A percentile compares a stretch with the other conserved stretches of the same genome.
Conservation (phyloP, 345 rosid genomes). For the Salix udensis region DNA sequence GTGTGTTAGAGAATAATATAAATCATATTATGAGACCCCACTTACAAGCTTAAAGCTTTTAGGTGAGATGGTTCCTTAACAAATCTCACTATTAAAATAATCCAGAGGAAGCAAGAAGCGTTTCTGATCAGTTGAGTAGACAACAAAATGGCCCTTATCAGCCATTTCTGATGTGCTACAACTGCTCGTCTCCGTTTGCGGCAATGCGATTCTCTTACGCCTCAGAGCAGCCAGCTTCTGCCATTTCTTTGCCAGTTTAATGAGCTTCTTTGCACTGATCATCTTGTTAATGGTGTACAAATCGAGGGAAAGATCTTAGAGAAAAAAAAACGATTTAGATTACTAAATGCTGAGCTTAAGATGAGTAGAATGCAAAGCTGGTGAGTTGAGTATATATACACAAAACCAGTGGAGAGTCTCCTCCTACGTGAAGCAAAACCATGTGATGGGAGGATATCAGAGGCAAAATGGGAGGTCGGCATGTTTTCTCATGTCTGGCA, state of each 20-base stretch:
- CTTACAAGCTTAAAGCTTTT: too few species aligned
- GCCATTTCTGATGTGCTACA: not conserved
- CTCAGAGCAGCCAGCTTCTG: conserved; percentile 3
- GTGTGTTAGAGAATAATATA: too few species aligned
- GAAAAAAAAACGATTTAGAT: too few species aligned
- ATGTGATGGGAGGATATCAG: not conserved
- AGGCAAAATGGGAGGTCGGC: not conserved
- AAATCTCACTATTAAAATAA: conserved; percentile 1
- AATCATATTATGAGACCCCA: too few species aligned
- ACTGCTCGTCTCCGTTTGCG: not conserved
- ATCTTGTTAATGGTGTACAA: not conserved
- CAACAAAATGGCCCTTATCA: conserved; percentile 15
- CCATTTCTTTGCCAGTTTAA: conserved; percentile 10
- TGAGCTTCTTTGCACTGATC: conserved; percentile 12
- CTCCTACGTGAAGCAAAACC: not conserved
- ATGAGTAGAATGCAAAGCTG: not conserved
- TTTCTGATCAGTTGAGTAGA: conserved; percentile 6
- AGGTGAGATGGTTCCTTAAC: too few species aligned
- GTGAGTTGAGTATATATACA: not conserved
- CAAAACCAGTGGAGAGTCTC: not conserved
- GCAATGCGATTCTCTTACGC: not conserved
- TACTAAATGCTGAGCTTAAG: too few species aligned
- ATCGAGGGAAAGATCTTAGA: too few species aligned
- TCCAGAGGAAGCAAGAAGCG: not conserved
- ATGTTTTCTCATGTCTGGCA: not conserved